Base-by-base conservation (phyloP, 2,329 filamentous ascomycete genomes). In the Sporothrix dimorphospora region DNA sequence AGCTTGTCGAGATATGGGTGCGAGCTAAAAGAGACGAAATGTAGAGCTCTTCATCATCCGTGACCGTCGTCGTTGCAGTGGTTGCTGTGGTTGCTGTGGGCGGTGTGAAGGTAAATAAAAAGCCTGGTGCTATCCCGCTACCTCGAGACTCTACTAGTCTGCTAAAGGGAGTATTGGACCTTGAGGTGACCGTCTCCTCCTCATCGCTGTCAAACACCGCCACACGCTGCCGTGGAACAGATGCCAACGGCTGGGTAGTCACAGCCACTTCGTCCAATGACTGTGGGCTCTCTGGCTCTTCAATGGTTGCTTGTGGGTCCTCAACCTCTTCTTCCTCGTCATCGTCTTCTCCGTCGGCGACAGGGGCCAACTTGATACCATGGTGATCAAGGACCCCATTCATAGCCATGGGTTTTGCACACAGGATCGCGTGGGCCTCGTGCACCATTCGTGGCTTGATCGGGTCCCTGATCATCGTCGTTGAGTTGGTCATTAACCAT, bases 401-500 rank as follows among this genome's bases (percentile, higher is more conserved):
- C 40, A 70, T 61, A 55, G 53, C 68, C 49, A 70, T 24, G 2
- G 24, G 4, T 34, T 70, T 63, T 4, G 40, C 68, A 8, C 68
- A 61, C 53, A 70, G 42, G 9, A 70, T 34, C 6, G 53, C 16
- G 55, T 61, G 68, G 4, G 30, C 68, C 4, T n/a, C 24, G 6
- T 7, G 27, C 7, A 61, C 40, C 42, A 59, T 59, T 7, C 24
- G 24, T 11, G 68, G 4, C n/a, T 14, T 19, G 53, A 47, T 55
- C 45, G 6, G n/a, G n/a, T n/a, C n/a, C n/a, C n/a, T n/a, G n/a
- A n/a, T n/a, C n/a, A n/a, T 4, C 12, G 71, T 66, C 19, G 4
- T 49, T 42, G 57, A 57, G 9, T 72, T 55, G 14, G 74, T 77
- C 80, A 83, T 81, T 55, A 83, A 75, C 81, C 81, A 83, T 6